Percentiles rank a stretch among this genome's conserved stretches.
These are phyloP conservation scores for Penicillium brevicompactum DNA, from an alignment of 2,329 filamentous ascomycete species.

Conservation along the genomic window DNA sequence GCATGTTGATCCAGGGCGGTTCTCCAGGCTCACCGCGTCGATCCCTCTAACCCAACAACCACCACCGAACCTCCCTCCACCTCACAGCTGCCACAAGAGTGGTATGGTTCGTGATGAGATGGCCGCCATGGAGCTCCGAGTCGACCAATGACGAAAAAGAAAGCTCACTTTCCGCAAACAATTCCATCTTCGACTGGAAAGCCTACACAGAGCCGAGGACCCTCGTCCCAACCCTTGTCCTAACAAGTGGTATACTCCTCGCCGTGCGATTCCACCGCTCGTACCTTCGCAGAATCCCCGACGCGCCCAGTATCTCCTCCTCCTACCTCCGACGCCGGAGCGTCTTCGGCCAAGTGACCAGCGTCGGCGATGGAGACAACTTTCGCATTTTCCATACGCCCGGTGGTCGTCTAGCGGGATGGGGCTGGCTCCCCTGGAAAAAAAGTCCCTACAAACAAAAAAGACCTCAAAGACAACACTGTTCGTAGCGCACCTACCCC, in stretches of 20 bases:
- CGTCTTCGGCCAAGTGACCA: slow-evolving; percentile 83
- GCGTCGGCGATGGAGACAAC: slow-evolving; percentile 94
- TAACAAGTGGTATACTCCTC: slow-evolving; percentile 42
- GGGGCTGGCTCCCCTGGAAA: slow-evolving; percentile 82
- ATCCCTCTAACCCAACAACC: slow-evolving; percentile 15
- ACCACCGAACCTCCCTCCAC: not conserved
- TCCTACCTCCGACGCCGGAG: slow-evolving; percentile 73
- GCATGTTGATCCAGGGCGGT: slow-evolving; percentile 5
- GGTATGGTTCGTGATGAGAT: slow-evolving; percentile 49
- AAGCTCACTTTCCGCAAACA: slow-evolving; percentile 31
- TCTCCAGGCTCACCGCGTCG: slow-evolving; percentile 8
- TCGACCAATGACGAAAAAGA: slow-evolving; percentile 28
- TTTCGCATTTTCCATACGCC: slow-evolving; percentile 95
- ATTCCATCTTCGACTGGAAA: slow-evolving; percentile 45
- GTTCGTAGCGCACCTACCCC: slow-evolving; percentile 52
- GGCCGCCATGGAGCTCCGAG: slow-evolving; percentile 51
- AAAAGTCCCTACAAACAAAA: slow-evolving; percentile 68
- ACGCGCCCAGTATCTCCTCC: slow-evolving; percentile 72
- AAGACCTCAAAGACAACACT: slow-evolving; percentile 73
- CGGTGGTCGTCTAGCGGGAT: slow-evolving; percentile 81
- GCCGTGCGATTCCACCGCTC: slow-evolving; percentile 38
- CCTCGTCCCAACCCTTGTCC: slow-evolving; percentile 39
- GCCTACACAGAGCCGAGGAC: slow-evolving; percentile 41
- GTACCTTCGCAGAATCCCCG: slow-evolving; percentile 83
- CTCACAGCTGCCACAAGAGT: slow-evolving; percentile 12